phyloP scores from a whole-genome alignment of 805 yeast species.

The Grigorovia jiainica region DNA sequence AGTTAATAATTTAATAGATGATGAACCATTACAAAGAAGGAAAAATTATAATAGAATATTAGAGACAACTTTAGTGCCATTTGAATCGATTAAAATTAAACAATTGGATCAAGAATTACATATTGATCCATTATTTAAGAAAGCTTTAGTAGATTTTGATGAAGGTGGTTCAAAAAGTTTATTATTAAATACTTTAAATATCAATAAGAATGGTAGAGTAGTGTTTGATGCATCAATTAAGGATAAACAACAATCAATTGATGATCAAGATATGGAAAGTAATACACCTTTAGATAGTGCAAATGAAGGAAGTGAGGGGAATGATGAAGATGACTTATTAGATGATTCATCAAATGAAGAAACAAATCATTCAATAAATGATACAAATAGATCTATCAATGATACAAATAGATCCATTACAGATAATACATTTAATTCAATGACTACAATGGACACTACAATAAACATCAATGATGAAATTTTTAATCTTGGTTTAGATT shows the following conservation, averaged over 20 bases:
- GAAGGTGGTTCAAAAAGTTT: constrained; percentile 76
- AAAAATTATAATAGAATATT: constrained; percentile 25
- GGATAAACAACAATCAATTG: constrained; percentile 11
- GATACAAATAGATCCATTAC: not conserved
- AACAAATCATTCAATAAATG: constrained; percentile 5
- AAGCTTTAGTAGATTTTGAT: constrained; percentile 67
- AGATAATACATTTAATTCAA: not conserved
- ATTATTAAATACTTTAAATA: constrained; percentile 49
- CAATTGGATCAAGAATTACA: constrained; percentile 54
- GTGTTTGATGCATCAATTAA: constrained; percentile 52
- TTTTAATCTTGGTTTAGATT: constrained; percentile 28
- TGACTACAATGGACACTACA: not conserved
- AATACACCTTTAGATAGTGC: constrained; percentile 1
- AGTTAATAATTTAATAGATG: constrained; percentile 18
- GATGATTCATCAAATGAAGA: constrained; percentile 7
- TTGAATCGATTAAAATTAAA: constrained; percentile 42
- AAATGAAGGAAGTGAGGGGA: constrained; percentile 8
- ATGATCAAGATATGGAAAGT: not conserved
- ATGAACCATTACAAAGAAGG: constrained; percentile 13
- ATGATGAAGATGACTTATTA: constrained; percentile 12
- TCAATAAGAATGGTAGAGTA: constrained; percentile 45
- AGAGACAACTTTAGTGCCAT: constrained; percentile 41
- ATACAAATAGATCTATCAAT: not conserved
- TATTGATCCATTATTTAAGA: constrained; percentile 68
- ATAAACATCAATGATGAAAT: constrained; percentile 23